These are phyloP conservation scores for Cryphonectria japonica DNA, from an alignment of 2,329 filamentous ascomycete species.

Conservation along the genomic window DNA sequence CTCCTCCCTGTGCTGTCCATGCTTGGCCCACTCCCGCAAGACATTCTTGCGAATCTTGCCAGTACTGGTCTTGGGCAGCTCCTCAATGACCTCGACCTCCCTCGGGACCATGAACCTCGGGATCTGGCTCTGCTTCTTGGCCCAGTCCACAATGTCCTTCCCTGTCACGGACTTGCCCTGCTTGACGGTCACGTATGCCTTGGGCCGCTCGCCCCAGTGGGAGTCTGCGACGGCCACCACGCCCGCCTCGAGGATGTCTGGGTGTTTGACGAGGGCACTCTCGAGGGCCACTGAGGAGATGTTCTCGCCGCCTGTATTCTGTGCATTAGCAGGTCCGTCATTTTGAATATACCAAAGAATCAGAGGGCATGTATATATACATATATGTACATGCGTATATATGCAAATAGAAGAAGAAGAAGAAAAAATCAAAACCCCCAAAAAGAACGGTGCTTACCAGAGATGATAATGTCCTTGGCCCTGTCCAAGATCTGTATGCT, in stretches of 20 bases:
- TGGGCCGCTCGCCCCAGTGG: constrained; percentile 95
- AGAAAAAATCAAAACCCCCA: too few species aligned
- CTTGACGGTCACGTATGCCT: constrained; percentile 87
- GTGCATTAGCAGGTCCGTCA: neutral
- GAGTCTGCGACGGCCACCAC: constrained; percentile 86
- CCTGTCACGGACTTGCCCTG: constrained; percentile 51
- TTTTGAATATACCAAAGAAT: too few species aligned
- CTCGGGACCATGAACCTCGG: constrained; percentile 86
- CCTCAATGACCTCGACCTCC: constrained; percentile 76
- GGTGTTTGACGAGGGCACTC: constrained; percentile 85
- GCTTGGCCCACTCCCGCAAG: constrained; percentile 80
- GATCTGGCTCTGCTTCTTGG: constrained; percentile 77
- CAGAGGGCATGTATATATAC: neutral
- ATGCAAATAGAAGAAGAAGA: too few species aligned
- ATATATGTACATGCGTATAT: too few species aligned
- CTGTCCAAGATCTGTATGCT: constrained; percentile 90
- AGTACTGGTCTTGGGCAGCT: constrained; percentile 95
- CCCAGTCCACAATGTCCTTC: constrained; percentile 82
- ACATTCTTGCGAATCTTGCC: constrained; percentile 97
- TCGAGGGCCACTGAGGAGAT: constrained; percentile 94
- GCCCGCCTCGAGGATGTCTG: constrained; percentile 86
- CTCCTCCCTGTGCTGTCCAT: constrained; percentile 32
- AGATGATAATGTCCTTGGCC: constrained; percentile 98
- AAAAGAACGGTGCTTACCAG: constrained; percentile 57
- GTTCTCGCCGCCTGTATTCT: constrained; percentile 79